Evolutionary conservation across 2,329 filamentous ascomycete genomes (phyloP).

Genomic region (Podosphaera leucotricha): DNA sequence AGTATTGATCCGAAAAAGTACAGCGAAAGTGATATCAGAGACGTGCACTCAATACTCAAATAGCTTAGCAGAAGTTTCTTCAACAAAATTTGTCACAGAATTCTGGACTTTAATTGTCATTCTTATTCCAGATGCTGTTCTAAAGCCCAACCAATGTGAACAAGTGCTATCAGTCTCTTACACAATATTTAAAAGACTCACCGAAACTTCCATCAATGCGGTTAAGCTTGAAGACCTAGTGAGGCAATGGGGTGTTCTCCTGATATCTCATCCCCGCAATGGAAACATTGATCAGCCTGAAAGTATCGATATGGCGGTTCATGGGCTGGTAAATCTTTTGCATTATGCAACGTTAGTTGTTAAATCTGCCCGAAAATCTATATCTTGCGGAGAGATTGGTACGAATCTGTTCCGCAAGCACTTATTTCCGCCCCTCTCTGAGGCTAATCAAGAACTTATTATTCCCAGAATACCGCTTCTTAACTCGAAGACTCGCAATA

Average conservation of each 20-base stretch:
- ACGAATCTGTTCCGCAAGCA: constrained; percentile 35
- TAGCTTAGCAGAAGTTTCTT: constrained; percentile 13
- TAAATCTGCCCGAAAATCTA: constrained; percentile 9
- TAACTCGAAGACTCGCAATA: constrained; percentile 28
- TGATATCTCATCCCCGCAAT: constrained; percentile 20
- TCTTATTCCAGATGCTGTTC: constrained; percentile 10
- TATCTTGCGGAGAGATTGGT: constrained; percentile 19
- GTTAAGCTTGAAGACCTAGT: constrained; percentile 10
- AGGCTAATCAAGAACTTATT: constrained; percentile 9
- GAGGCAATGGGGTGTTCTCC: constrained; percentile 13
- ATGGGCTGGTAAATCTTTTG: constrained; percentile 18
- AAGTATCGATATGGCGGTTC: constrained; percentile 14
- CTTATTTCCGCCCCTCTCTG: constrained; percentile 32
- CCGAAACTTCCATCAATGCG: constrained; percentile 11
- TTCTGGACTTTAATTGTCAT: constrained; percentile 22
- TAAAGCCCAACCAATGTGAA: constrained; percentile 11
- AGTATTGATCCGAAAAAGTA: constrained; percentile 12
- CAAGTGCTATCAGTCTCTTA: constrained; percentile 19
- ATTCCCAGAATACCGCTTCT: constrained; percentile 24
- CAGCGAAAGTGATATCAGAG: constrained; percentile 13
- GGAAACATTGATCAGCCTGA: constrained; percentile 17
- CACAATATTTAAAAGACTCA: constrained; percentile 20
- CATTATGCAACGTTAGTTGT: constrained; percentile 14
- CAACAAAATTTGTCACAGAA: constrained; percentile 20
- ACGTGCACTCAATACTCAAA: constrained; percentile 11